These are phyloP conservation scores for Nicotiana undulata DNA, from an alignment of 257 asterid species.

Conservation along the genomic window DNA sequence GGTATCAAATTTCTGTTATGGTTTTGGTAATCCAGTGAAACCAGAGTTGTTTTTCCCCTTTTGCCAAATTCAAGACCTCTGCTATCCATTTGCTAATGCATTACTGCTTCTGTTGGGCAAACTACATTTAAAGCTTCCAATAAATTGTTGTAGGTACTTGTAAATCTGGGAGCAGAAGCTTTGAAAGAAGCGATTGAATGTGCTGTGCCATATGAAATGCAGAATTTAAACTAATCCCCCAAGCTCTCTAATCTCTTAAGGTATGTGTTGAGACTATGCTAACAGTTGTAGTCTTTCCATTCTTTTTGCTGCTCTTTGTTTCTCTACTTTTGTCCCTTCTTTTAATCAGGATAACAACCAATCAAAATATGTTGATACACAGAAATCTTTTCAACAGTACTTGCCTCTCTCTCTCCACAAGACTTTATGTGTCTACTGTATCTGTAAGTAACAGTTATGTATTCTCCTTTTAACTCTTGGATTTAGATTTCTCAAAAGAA, in stretches of 20 bases:
- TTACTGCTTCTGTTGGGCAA: background rate
- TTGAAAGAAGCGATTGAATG: slow-evolving; percentile 37
- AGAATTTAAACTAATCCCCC: slow-evolving; percentile 1
- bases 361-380: background rate
- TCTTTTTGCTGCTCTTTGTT: background rate
- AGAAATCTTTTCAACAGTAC: background rate
- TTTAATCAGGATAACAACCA: background rate
- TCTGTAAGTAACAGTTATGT: background rate
- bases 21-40: background rate
- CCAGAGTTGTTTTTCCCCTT: background rate
- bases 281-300: background rate
- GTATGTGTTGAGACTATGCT: background rate
- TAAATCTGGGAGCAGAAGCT: slow-evolving; percentile 42
- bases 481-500: too few species aligned
- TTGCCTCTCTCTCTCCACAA: background rate
- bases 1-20: background rate
- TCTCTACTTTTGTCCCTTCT: background rate
- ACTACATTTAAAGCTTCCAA: background rate
- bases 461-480: too few species aligned
- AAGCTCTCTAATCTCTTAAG: background rate
- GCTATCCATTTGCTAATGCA: background rate
- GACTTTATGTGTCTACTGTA: background rate
- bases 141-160: slow-evolving; percentile 21
- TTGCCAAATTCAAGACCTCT: background rate
- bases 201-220: slow-evolving; percentile 33